These are phyloP conservation scores for Colletotrichum liriopes DNA, from an alignment of 2,329 filamentous ascomycete genomes.

Conservation along the genomic window DNA sequence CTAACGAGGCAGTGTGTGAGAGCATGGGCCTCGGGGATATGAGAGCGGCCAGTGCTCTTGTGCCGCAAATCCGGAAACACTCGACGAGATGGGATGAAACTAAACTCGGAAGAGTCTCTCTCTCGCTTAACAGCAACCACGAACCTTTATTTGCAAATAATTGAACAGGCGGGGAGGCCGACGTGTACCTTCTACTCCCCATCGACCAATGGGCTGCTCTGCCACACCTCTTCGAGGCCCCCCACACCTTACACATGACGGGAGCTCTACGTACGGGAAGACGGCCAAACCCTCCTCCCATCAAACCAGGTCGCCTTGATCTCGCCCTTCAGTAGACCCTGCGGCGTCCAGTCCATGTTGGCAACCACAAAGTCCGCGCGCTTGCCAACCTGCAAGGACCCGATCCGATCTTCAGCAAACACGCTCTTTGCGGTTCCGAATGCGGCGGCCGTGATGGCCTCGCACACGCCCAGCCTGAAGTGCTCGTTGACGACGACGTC, in stretches of 20 bases:
- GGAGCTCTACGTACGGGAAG: constrained; percentile 12
- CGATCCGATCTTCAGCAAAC: constrained; percentile 64
- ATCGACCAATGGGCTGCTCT: background rate
- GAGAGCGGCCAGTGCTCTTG: constrained; percentile 24
- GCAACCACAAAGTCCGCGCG: constrained; percentile 68
- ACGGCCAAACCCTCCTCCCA: constrained; percentile 55
- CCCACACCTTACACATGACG: no score
- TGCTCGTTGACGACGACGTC: constrained; percentile 61
- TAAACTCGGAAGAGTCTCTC: background rate
- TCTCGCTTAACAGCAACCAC: background rate
- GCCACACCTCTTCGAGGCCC: background rate
- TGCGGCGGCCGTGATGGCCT: constrained; percentile 64
- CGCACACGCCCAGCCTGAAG: constrained; percentile 62
- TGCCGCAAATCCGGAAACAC: constrained; percentile 38
- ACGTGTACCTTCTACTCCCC: background rate
- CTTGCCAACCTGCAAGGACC: constrained; percentile 63
- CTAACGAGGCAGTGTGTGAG: constrained; percentile 15
- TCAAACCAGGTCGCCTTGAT: constrained; percentile 65
- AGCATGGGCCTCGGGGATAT: constrained; percentile 3
- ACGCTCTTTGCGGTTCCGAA: constrained; percentile 65
- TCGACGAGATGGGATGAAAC: constrained; percentile 40
- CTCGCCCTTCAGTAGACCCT: constrained; percentile 58
- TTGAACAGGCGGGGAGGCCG: constrained; percentile 11
- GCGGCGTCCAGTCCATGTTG: constrained; percentile 63
- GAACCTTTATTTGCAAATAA: constrained; percentile 22